phyloP scores from a whole-genome alignment of 371 early-diverging fungal genomes.

The Smittium culicis region DNA sequence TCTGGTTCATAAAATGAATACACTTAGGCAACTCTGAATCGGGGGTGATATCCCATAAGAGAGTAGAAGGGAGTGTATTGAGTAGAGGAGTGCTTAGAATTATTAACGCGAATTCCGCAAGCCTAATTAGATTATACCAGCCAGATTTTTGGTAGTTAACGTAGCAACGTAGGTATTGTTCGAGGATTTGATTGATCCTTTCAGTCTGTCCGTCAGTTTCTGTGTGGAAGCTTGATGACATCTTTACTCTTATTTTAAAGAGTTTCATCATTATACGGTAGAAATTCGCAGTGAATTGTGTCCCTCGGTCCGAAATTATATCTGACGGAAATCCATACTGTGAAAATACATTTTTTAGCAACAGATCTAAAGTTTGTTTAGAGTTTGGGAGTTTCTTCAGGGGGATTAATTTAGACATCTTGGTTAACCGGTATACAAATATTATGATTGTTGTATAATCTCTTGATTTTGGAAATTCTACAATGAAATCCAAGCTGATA shows the following conservation, averaged over 20 bases:
- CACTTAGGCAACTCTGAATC: not conserved
- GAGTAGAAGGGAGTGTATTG: not conserved
- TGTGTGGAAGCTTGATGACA: slow-evolving; percentile 34
- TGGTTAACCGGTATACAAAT: slow-evolving; percentile 11
- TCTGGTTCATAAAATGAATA: not conserved
- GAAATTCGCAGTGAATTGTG: slow-evolving; percentile 31
- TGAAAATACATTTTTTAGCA: slow-evolving; percentile 7
- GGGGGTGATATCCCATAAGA: not conserved
- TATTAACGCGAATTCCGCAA: slow-evolving; percentile 39
- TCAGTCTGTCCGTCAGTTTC: slow-evolving; percentile 43
- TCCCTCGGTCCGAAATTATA: slow-evolving; percentile 14
- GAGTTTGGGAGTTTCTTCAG: slow-evolving; percentile 8
- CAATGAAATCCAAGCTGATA: slow-evolving; percentile 9
- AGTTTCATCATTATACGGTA: slow-evolving; percentile 16
- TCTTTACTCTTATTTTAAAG: slow-evolving; percentile 20
- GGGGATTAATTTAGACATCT: slow-evolving; percentile 10
- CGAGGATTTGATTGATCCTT: slow-evolving; percentile 32
- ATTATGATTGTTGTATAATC: slow-evolving; percentile 13
- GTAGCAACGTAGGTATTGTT: slow-evolving; percentile 33
- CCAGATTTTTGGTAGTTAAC: slow-evolving; percentile 30
- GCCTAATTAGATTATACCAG: slow-evolving; percentile 33
- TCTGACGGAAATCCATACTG: slow-evolving; percentile 10
- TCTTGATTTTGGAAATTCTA: slow-evolving; percentile 7
- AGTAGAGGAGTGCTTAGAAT: slow-evolving; percentile 20
- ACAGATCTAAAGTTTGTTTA: not conserved